A percentile compares a stretch with the other conserved stretches of the same genome.
These are phyloP conservation scores for Lachancea cidri DNA, from an alignment of 805 yeast genomes.

Conservation along the genomic window DNA sequence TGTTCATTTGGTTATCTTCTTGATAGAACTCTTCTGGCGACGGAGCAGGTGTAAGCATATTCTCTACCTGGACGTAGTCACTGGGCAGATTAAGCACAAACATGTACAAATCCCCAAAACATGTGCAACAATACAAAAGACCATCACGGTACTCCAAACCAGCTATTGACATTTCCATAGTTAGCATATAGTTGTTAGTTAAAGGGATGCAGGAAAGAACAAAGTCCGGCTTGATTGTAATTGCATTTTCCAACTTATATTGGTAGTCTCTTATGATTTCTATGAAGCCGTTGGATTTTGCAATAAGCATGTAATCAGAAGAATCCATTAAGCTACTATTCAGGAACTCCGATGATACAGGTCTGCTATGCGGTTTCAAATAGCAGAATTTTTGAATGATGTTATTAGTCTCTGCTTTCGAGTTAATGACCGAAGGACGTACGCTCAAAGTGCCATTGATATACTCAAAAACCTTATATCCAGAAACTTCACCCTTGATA, in stretches of 20 bases:
- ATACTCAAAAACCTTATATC: slow-evolving; percentile 19
- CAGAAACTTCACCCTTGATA: slow-evolving; percentile 16
- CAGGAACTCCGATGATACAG: slow-evolving; percentile 3
- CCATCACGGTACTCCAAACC: slow-evolving; percentile 25
- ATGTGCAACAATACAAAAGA: slow-evolving; percentile 23
- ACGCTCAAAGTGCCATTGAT: slow-evolving; percentile 7
- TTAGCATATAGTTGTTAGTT: slow-evolving; percentile 8
- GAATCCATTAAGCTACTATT: slow-evolving; percentile 12
- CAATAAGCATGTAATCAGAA: slow-evolving; percentile 28
- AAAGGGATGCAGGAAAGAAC: slow-evolving; percentile 23
- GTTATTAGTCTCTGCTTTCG: slow-evolving; percentile 13
- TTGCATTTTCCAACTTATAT: slow-evolving; percentile 11
- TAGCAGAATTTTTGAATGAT: slow-evolving; percentile 26
- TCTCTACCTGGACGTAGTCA: slow-evolving; percentile 20
- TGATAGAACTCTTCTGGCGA: slow-evolving; percentile 6
- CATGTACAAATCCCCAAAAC: slow-evolving; percentile 21
- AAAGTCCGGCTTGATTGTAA: slow-evolving; percentile 15
- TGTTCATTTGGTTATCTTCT: neutral
- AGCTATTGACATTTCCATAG: slow-evolving; percentile 15
- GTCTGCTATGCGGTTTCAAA: slow-evolving; percentile 16
- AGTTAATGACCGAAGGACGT: neutral
- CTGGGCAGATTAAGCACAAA: slow-evolving; percentile 24
- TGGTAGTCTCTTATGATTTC: slow-evolving; percentile 25
- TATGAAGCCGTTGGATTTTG: slow-evolving; percentile 26
- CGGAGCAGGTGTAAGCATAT: slow-evolving; percentile 5